These are phyloP conservation scores for Globisporangium orthogonon DNA, from an alignment of 352 stramenopile genomes.

Conservation along the genomic window DNA sequence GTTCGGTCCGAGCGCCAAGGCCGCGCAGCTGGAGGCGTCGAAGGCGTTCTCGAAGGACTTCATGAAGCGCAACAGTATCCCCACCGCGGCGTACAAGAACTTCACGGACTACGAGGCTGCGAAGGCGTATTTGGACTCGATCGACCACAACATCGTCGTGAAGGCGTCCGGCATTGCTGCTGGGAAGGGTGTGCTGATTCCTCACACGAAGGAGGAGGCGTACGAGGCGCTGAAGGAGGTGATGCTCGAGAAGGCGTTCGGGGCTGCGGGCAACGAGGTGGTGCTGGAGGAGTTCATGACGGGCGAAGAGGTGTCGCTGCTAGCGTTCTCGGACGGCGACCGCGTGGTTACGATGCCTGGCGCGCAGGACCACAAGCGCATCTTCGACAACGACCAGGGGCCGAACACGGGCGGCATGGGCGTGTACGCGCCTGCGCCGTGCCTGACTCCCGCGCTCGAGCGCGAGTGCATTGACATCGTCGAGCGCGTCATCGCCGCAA, in stretches of 20 bases:
- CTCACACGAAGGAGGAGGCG: slow-evolving; percentile 90
- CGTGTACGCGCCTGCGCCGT: slow-evolving; percentile 96
- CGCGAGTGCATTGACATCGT: slow-evolving; percentile 89
- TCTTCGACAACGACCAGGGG: slow-evolving; percentile 95
- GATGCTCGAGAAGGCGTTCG: slow-evolving; percentile 97
- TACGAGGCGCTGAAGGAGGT: slow-evolving; percentile 93
- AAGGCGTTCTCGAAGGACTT: slow-evolving; percentile 99
- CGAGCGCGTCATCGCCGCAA: slow-evolving; percentile 62
- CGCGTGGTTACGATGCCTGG: slow-evolving; percentile 93
- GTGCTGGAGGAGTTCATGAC: slow-evolving; percentile 99
- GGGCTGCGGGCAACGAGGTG: slow-evolving; percentile 93
- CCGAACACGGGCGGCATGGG: slow-evolving; percentile 99
- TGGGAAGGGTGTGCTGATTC: slow-evolving; percentile 98
- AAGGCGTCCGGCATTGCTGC: slow-evolving; percentile 99
- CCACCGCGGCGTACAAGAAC: slow-evolving; percentile 95
- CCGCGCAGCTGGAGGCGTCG: slow-evolving; percentile 95
- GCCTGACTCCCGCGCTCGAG: slow-evolving; percentile 91
- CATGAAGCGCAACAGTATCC: slow-evolving; percentile 96
- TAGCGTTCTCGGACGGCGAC: slow-evolving; percentile 97
- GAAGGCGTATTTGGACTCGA: slow-evolving; percentile 89
- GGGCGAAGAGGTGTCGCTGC: slow-evolving; percentile 95
- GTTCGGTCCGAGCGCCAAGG: slow-evolving; percentile 95
- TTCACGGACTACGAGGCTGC: slow-evolving; percentile 93
- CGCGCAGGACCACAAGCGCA: slow-evolving; percentile 99
- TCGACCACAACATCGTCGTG: slow-evolving; percentile 95